phyloP scores from a whole-genome alignment of 2,329 filamentous ascomycete species.

The Cucurbitaria berberidis region DNA sequence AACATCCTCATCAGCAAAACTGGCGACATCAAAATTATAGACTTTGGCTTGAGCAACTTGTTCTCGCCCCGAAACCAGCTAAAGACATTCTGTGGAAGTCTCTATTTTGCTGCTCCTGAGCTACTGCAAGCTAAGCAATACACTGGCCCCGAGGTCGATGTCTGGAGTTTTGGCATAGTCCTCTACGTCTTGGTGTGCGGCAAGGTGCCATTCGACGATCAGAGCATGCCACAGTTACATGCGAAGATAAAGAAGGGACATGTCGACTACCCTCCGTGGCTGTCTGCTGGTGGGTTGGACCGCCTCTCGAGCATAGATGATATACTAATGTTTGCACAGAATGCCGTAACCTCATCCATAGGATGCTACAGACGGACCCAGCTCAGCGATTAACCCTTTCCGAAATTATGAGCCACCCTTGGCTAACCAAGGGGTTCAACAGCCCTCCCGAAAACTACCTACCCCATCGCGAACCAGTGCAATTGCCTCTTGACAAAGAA shows the following conservation, averaged over 20 bases:
- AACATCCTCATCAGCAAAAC: conserved; percentile 99
- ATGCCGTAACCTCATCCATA: conserved; percentile 88
- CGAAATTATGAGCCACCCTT: conserved; percentile 93
- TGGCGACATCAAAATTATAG: conserved; percentile 98
- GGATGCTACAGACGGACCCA: conserved; percentile 96
- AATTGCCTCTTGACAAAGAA: conserved; percentile 79
- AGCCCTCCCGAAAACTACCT: conserved; percentile 88
- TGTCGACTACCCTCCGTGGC: conserved; percentile 94
- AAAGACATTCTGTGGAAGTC: conserved; percentile 96
- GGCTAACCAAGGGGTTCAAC: conserved; percentile 92
- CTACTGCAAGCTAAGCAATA: conserved; percentile 92
- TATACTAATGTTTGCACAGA: conserved; percentile 60
- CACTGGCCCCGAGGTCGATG: conserved; percentile 93
- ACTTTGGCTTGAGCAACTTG: conserved; percentile 96
- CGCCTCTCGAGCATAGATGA: background rate
- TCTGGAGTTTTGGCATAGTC: conserved; percentile 99
- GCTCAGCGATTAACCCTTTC: conserved; percentile 82
- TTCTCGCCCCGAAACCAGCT: conserved; percentile 85
- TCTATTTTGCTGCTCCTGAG: conserved; percentile 97
- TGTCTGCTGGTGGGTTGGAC: conserved; percentile 75
- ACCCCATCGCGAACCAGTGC: conserved; percentile 81
- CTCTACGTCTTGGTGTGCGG: conserved; percentile 96
- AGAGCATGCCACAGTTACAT: conserved; percentile 97
- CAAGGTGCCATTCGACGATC: conserved; percentile 97
- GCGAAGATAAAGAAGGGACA: conserved; percentile 98